phyloP scores from a whole-genome alignment of 345 rosid genomes.

The Noccaea bulbosa region DNA sequence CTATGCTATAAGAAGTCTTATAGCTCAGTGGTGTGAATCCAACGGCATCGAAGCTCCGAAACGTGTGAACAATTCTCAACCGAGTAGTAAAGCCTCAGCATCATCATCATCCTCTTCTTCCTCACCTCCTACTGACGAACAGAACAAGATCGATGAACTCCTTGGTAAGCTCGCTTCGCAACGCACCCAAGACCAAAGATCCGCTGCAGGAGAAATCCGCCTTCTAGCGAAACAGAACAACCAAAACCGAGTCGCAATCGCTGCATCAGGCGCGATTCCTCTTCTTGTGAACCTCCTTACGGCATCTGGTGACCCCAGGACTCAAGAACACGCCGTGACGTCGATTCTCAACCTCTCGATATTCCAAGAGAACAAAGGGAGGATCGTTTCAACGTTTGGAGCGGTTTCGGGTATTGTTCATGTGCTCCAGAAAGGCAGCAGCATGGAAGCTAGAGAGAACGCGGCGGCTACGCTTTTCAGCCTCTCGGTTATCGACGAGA shows the following conservation, averaged over 20 bases:
- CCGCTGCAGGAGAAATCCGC: conserved; percentile 90
- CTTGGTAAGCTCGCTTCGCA: conserved; percentile 69
- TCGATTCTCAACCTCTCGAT: conserved; percentile 93
- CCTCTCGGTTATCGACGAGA: conserved; percentile 88
- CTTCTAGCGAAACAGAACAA: conserved; percentile 91
- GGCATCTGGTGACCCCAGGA: conserved; percentile 59
- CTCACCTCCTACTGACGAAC: conserved; percentile 57
- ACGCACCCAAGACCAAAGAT: conserved; percentile 67
- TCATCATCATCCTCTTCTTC: conserved; percentile 46
- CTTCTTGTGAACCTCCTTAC: conserved; percentile 75
- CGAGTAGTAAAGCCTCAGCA: conserved; percentile 49
- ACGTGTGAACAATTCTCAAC: conserved; percentile 63
- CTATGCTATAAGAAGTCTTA: conserved; percentile 85
- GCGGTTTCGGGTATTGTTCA: conserved; percentile 86
- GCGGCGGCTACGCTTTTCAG: conserved; percentile 97
- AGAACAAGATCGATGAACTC: conserved; percentile 60
- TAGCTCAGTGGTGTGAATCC: conserved; percentile 93
- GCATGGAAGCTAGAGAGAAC: conserved; percentile 97
- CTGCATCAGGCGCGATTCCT: conserved; percentile 93
- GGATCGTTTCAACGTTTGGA: conserved; percentile 65
- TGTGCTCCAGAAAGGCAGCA: conserved; percentile 87
- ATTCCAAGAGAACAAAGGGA: conserved; percentile 83
- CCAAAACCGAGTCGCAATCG: conserved; percentile 81
- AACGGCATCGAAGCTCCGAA: conserved; percentile 86
- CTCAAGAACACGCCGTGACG: conserved; percentile 92